phyloP scores from a whole-genome alignment of 495 filamentous ascomycete genomes.

The Penicillium longicatenatum region DNA sequence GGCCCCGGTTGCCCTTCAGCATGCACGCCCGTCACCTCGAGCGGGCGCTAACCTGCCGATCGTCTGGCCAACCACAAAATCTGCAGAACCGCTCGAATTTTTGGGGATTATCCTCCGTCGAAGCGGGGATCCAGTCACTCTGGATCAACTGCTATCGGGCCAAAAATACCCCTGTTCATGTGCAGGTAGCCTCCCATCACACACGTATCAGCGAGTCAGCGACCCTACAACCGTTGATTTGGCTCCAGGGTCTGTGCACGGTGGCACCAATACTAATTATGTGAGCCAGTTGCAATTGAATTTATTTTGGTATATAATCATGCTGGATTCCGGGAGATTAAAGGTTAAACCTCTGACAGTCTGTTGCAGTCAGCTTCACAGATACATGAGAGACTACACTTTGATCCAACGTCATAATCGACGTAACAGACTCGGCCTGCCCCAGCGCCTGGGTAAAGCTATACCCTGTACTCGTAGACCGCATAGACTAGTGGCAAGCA shows the following conservation, averaged over 20 bases:
- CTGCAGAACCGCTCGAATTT: constrained; percentile 34
- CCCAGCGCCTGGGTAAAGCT: not conserved
- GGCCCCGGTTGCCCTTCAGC: constrained; percentile 18
- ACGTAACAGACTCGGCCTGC: not conserved
- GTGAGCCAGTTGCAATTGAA: not conserved
- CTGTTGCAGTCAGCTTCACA: not conserved
- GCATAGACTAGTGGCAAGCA: constrained; percentile 2
- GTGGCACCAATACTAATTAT: not conserved
- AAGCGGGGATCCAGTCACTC: not conserved
- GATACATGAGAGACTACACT: not conserved
- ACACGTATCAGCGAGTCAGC: too few species aligned
- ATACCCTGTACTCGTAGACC: not conserved
- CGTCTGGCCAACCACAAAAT: constrained; percentile 37
- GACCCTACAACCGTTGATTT: too few species aligned
- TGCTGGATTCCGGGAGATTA: not conserved
- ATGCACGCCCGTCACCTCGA: constrained; percentile 42
- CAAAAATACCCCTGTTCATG: not conserved
- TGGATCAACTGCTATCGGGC: not conserved
- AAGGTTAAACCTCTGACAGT: not conserved
- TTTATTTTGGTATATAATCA: constrained; percentile 1
- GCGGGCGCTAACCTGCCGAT: constrained; percentile 41
- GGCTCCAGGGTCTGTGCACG: not conserved
- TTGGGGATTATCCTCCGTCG: not conserved
- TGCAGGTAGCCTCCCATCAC: not conserved
- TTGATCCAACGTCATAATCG: not conserved